Evolutionary conservation across 768 basidiomycete species (phyloP), one percentile per base, ranked within the genome.

Genomic region (Boletus eberwhitei): DNA sequence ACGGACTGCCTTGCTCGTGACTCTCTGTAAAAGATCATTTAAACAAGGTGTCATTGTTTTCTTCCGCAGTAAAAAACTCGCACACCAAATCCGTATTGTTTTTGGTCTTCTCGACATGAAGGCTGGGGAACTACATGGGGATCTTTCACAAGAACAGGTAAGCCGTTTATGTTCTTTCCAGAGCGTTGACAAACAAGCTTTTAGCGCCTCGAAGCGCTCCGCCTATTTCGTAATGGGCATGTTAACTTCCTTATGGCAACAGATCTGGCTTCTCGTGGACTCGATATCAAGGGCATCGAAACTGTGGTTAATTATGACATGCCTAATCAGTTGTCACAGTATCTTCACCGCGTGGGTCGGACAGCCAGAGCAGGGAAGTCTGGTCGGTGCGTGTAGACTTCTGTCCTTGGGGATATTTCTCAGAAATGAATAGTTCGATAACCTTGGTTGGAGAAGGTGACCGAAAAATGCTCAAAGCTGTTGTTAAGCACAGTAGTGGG

Each of bases 221-320:
- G 90, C 63, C 77, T 80, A 48, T 99, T 98, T 75, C 86, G 93
- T 54, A 90, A 93, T 58, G 88, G 92, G 19, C 68, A 79, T 26
- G 90, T 90, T n/a, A 90, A 94, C 70, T 98, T 85, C 71, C 77
- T 99, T 9, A 88, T 99, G 80, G 96, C 95, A 3, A 99, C 97
- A 1, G 97, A 98, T 69, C 76, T 99, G 35, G 97, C 97, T 32
- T 90, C 94, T 52, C 86, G 94, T 56, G 92, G 97, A 71, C 79
- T 99, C 29, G 96, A 98, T 73, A 97, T 99, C 77, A 96, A 95
- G 68, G 95, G 95, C 16, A 87, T 98, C 24, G 92, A 98, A 67
- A 94, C 93, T 3, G 93, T 99, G 58, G 94, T 99, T 70, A 99
- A 99, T 72, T 98, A 95, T 68, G 97, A 99, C 69, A 97, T 98